Evolutionary conservation across 192 early-diverging fungal species (phyloP), one percentile per base, ranked within the genome.

Genomic region (Chytriomyces sp.): DNA sequence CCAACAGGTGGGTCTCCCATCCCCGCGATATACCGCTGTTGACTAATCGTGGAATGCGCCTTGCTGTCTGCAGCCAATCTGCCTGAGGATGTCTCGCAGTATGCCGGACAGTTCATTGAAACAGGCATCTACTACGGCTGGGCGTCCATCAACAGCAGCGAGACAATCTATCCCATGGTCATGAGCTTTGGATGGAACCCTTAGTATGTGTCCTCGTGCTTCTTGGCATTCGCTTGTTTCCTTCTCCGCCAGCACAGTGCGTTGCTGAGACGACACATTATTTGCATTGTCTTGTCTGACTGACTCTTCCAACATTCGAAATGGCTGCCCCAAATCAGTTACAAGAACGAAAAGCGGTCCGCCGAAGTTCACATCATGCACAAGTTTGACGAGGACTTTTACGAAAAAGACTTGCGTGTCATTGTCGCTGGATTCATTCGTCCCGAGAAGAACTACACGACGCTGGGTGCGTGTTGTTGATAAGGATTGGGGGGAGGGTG

Each of bases 151-250:
- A 90, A 87, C 20, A 78, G 45, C 65, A 81, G 79, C 53, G 66
- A 76, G 9, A 72, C 77, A 0, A 91, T 98, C 7, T 89, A 90
- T 60, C 94, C 94, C n/a, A 98, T 99, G 97, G 97, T 98, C 45
- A 97, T 98, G 96, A 94, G 93, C 69, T 90, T 96, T 59, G 98
- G 98, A 18, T 99, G 98, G 98, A 99, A 99, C 84, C 98, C 98
- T 13, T 98, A 92, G 53, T 57, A 57, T 20, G 53, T 57, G 13
- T 57, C 80, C 20, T n/a, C 53, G 20, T 57, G 13, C 53, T 57
- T 57, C 16, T 57, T 20, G 53, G 53, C 35, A 35, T 57, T 79
- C 20, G 20, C 53, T 2, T 57, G 13, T 20, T 57, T 35, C 20
- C 16, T 57, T 20, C 16, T 13, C 13, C 53, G 53, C 53, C 53